Evolutionary conservation across 164 flowering plant species (phyloP).

Genomic region (Paratinospora sagittata): DNA sequence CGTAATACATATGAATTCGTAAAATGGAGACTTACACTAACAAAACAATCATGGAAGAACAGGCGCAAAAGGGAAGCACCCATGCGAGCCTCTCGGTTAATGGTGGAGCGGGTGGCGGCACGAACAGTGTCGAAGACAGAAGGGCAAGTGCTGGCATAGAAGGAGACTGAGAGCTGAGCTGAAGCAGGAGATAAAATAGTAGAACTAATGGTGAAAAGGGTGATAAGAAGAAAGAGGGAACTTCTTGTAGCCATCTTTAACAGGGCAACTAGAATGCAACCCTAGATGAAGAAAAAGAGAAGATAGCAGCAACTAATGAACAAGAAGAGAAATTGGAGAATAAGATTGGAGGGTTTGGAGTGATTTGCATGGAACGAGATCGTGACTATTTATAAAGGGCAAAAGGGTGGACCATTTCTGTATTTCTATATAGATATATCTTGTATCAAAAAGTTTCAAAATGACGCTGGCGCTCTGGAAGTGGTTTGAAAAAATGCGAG

Average conservation of each 20-base stretch:
- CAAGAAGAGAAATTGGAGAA: neutral
- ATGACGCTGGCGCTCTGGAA: neutral
- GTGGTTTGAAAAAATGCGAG: neutral
- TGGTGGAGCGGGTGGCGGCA: conserved; percentile 15
- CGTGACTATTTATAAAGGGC: neutral
- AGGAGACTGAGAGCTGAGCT: conserved; percentile 25
- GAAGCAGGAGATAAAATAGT: conserved; percentile 7
- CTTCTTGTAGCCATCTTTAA: neutral
- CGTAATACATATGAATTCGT: too few species aligned
- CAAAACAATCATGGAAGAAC: conserved; percentile 44
- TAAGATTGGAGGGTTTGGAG: neutral
- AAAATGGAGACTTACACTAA: conserved; percentile 10
- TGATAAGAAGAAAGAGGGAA: neutral
- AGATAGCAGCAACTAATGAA: neutral
- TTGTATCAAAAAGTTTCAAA: neutral
- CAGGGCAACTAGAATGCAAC: neutral
- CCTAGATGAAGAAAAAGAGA: neutral
- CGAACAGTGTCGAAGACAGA: conserved; percentile 28
- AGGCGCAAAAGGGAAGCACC: conserved; percentile 36
- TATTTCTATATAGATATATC: too few species aligned
- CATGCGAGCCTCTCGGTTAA: conserved; percentile 31
- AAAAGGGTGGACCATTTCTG: neutral
- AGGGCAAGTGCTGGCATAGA: conserved; percentile 30
- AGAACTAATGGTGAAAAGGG: neutral
- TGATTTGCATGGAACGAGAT: conserved; percentile 2